phyloP scores from a whole-genome alignment of 164 flowering plant genomes.

The Hamamelis virginiana region DNA sequence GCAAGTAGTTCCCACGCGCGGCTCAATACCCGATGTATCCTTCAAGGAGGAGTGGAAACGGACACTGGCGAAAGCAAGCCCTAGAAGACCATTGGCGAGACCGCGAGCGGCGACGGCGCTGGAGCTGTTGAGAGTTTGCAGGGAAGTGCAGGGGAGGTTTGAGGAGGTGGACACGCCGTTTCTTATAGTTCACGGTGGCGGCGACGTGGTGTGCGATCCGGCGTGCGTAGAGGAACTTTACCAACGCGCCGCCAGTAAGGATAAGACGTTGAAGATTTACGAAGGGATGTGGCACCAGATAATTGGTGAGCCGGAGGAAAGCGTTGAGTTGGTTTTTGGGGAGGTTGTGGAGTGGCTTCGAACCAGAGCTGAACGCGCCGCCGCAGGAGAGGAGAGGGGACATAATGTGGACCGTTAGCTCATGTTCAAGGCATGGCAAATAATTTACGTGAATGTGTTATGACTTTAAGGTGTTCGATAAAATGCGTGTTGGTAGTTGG shows the following conservation, averaged over 20 bases:
- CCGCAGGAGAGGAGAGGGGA: no score
- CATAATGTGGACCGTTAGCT: no score
- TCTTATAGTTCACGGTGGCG: conserved; percentile 75
- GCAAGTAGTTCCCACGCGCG: conserved; percentile 86
- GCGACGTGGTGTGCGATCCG: conserved; percentile 81
- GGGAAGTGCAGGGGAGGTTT: conserved; percentile 65
- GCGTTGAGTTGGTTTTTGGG: conserved; percentile 78
- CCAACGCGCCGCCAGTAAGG: conserved; percentile 58
- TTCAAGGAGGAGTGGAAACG: conserved; percentile 94
- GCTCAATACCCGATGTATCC: conserved; percentile 61
- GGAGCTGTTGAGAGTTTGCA: conserved; percentile 74
- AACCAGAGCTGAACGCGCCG: conserved; percentile 36
- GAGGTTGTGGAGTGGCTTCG: conserved; percentile 71
- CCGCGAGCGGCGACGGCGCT: conserved; percentile 87
- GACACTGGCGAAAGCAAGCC: conserved; percentile 63
- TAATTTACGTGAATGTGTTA: no score
- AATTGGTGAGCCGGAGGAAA: conserved; percentile 75
- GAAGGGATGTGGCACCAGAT: conserved; percentile 94
- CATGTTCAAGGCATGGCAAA: no score
- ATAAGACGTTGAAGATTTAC: conserved; percentile 70
- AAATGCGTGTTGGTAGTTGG: no score
- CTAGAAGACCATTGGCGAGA: conserved; percentile 44
- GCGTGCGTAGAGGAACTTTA: conserved; percentile 76
- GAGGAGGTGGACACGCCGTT: conserved; percentile 67
- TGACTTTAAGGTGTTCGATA: no score